Evolutionary conservation across 352 stramenopile species (phyloP).

Genomic region (Pythium biforme): DNA sequence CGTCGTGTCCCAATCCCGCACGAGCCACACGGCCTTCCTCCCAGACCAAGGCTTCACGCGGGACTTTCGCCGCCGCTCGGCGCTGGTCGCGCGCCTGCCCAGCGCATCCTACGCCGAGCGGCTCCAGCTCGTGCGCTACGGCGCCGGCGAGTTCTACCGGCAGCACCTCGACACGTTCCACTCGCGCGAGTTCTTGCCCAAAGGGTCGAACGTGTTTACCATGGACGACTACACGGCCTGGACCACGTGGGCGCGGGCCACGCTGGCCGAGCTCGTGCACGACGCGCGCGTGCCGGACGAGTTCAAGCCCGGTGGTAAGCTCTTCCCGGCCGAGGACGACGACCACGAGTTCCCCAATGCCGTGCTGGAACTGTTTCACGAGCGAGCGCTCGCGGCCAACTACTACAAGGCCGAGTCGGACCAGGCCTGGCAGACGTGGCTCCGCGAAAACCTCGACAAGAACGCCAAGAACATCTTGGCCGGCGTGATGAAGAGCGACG

Average conservation of each 20-base stretch:
- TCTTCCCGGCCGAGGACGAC: constrained; percentile 64
- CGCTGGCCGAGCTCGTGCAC: constrained; percentile 40
- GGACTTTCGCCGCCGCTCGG: constrained; percentile 67
- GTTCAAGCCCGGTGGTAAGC: constrained; percentile 52
- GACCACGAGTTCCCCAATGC: constrained; percentile 55
- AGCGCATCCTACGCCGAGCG: constrained; percentile 67
- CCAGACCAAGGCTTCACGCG: constrained; percentile 63
- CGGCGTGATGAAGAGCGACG: constrained; percentile 40
- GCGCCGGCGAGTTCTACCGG: constrained; percentile 77
- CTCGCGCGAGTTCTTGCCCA: constrained; percentile 66
- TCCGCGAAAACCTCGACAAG: constrained; percentile 58
- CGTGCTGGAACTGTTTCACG: constrained; percentile 61
- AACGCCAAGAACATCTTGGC: constrained; percentile 45
- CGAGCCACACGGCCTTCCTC: constrained; percentile 82
- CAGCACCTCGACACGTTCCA: constrained; percentile 84
- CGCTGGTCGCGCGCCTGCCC: constrained; percentile 59
- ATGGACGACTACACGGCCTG: constrained; percentile 69
- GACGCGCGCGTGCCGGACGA: constrained; percentile 43
- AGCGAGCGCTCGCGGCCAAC: constrained; percentile 50
- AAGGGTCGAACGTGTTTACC: constrained; percentile 32
- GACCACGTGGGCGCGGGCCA: constrained; percentile 57
- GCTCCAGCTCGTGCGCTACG: constrained; percentile 79
- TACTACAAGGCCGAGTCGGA: constrained; percentile 61
- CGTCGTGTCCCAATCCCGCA: constrained; percentile 62
- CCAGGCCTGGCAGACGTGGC: constrained; percentile 52